Percentiles rank a stretch among this genome's conserved stretches.
phyloP scores from a whole-genome alignment of 139 green algal species.

The Trebouxia sp. region DNA sequence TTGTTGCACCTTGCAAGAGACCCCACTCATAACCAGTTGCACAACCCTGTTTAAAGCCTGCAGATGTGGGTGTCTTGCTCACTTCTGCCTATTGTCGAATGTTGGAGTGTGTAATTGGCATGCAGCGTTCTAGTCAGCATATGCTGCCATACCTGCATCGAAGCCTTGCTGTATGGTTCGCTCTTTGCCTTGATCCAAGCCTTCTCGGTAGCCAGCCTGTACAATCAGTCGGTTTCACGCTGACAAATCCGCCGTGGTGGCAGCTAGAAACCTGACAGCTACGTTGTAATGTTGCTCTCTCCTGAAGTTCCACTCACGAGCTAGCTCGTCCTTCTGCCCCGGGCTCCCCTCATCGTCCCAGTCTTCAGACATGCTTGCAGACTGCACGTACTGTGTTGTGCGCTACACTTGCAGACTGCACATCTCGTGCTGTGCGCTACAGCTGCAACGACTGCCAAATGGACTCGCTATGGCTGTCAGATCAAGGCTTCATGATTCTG shows the following conservation, averaged over 20 bases:
- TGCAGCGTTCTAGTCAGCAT: too few relatives aligned
- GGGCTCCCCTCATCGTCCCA: neutral
- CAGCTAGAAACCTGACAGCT: too few relatives aligned
- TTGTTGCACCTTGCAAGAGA: neutral
- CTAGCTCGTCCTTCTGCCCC: neutral
- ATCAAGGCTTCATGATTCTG: too few relatives aligned
- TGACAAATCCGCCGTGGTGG: too few relatives aligned
- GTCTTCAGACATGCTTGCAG: conserved; percentile 8
- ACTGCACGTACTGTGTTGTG: too few relatives aligned
- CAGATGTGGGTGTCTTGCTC: neutral
- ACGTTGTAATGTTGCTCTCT: conserved; percentile 20
- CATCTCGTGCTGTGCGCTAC: too few relatives aligned
- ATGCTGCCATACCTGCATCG: conserved; percentile 6
- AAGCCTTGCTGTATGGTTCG: conserved; percentile 1
- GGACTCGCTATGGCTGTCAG: too few relatives aligned
- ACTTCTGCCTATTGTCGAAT: too few relatives aligned
- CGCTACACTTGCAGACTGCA: too few relatives aligned
- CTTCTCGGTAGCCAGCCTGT: conserved; percentile 6
- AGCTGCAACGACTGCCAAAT: too few relatives aligned
- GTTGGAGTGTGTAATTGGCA: too few relatives aligned
- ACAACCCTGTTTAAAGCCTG: conserved; percentile 1
- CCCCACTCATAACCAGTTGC: neutral
- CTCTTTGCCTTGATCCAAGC: conserved; percentile 2
- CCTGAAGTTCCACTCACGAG: neutral
- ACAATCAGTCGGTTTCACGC: too few relatives aligned